Base-by-base conservation (phyloP, 371 early-diverging fungal species). In the Cokeromyces recurvatus region DNA sequence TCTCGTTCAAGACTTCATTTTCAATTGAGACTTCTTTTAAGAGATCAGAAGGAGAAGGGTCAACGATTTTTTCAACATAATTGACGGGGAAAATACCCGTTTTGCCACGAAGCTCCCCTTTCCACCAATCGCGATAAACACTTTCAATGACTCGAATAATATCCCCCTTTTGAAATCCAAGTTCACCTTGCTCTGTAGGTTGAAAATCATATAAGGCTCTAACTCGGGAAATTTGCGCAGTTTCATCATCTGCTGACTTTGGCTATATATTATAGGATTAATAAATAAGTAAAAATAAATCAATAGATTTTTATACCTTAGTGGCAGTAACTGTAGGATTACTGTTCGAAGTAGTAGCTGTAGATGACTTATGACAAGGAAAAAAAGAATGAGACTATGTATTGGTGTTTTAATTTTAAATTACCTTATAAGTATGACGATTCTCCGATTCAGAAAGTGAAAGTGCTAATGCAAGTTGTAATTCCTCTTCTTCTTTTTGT, bases 41-140 rank as follows among this genome's bases (percentile, higher is more conserved):
- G 6, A 79, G 51, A 47, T 82, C 83, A 52, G 76, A 68, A 11
- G 78, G 77, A 11, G 78, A 64, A 7, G 80, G 71, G 43, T 86
- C 86, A 4, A 67, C 67, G 3, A 79, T 70, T 51, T 72, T 75
- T 54, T 82, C 80, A 27, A 92, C 91, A 67, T 94, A 92, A 56
- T 92, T 92, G 10, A 85, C 78, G 16, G 94, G 94, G 55, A 94
- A 91, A 43, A 94, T 87, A 11, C 94, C 94, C 17, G 79, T 74
- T 24, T 73, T 72, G 23, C 88, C 87, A 32, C 73, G 65, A 21
- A 82, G 54, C 52, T 85, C 85, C 9, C 92, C 94, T 60, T 88
- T 88, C 92, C 92, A 94, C 94, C 94, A 94, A 52, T 92, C 92
- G 48, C 85, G 77, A 55, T 89, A 92, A 0, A 90, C 87, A 36